Percentiles rank a stretch among this genome's conserved stretches.
Conservation (phyloP, 2,329 filamentous ascomycete species). For the Hypoxylon sp. region DNA sequence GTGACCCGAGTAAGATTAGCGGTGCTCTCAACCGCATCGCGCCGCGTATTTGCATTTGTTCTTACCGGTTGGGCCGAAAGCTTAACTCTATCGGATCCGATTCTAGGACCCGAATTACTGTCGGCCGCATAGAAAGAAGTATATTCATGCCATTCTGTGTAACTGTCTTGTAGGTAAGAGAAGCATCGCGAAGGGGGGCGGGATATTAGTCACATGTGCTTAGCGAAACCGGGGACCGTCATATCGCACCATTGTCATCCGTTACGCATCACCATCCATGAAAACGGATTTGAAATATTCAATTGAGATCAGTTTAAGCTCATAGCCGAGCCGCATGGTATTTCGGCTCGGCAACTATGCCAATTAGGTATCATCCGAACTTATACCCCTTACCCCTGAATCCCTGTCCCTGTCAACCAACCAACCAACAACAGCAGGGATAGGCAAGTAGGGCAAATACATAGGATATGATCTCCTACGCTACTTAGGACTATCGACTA, state of each 20-base stretch:
- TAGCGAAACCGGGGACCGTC: not conserved
- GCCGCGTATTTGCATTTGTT: conserved; percentile 6
- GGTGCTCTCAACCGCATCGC: not conserved
- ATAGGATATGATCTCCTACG: conserved; percentile 1
- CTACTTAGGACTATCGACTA: not conserved
- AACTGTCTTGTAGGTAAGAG: not conserved
- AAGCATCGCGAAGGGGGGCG: not conserved
- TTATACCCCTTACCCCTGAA: conserved; percentile 17
- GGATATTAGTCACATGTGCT: conserved; percentile 1
- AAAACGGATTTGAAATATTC: conserved; percentile 2
- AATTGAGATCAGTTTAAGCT: conserved; percentile 45
- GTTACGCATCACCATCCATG: not conserved
- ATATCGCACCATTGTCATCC: conserved; percentile 2
- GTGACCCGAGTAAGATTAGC: not conserved
- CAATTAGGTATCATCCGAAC: conserved; percentile 20
- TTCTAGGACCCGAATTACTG: not conserved
- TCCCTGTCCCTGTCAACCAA: conserved; percentile 19
- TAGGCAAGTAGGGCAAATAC: not conserved
- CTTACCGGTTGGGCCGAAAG: not conserved
- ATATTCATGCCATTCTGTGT: not conserved
- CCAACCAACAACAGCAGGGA: conserved; percentile 15
- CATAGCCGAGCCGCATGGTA: conserved; percentile 42
- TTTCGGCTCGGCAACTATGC: conserved; percentile 28
- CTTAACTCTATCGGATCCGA: not conserved
- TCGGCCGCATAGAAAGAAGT: not conserved